A percentile compares a stretch with the other conserved stretches of the same genome.
These are phyloP conservation scores for Parsonsia alboflavescens DNA, from an alignment of 257 asterid species.

Conservation along the genomic window DNA sequence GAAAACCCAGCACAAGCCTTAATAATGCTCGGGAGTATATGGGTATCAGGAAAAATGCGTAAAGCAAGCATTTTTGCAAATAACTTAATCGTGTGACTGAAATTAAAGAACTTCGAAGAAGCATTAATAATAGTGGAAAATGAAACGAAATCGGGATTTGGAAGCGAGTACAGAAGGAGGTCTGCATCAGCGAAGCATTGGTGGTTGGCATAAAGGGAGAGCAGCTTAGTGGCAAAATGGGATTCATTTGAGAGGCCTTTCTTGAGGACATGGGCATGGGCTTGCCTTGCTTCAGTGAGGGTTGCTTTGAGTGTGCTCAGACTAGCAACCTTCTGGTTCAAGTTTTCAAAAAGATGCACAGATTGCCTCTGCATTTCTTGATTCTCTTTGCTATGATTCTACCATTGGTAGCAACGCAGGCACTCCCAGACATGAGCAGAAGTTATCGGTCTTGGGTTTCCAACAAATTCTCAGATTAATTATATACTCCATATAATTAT, in stretches of 20 bases:
- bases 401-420: not conserved
- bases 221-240: slow-evolving; percentile 41
- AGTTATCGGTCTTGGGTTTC: not conserved
- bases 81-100: slow-evolving; percentile 32
- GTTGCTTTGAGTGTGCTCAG: slow-evolving; percentile 29
- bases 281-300: slow-evolving; percentile 45
- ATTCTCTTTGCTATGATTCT: not conserved
- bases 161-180: slow-evolving; percentile 31
- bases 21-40: slow-evolving; percentile 56
- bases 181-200: slow-evolving; percentile 41
- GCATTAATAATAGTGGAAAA: slow-evolving; percentile 57
- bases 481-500: no score
- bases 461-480: not conserved
- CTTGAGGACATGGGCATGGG: slow-evolving; percentile 57
- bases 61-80: slow-evolving; percentile 39
- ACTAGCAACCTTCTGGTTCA: not conserved
- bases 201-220: slow-evolving; percentile 53
- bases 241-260: slow-evolving; percentile 40
- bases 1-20: slow-evolving; percentile 67
- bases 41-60: slow-evolving; percentile 54
- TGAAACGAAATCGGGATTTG: slow-evolving; percentile 39
- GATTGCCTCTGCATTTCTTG: slow-evolving; percentile 7
- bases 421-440: not conserved
- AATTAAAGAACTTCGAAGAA: slow-evolving; percentile 50
- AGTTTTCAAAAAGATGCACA: slow-evolving; percentile 1